Evolutionary conservation across 257 asterid genomes (phyloP).

Genomic region (Nemophila menziesii): DNA sequence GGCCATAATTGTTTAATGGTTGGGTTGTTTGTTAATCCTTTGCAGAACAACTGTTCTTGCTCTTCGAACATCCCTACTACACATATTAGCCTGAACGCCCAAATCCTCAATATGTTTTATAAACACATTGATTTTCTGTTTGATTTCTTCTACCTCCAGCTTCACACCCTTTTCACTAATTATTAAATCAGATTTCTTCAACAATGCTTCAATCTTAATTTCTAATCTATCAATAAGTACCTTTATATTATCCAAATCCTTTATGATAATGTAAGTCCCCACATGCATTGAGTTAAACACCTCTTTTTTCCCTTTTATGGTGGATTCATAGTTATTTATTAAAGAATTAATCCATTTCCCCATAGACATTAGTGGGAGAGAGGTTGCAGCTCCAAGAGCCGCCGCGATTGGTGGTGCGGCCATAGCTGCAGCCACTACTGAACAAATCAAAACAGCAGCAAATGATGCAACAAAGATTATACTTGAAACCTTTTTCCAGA

Average conservation of each 20-base stretch:
- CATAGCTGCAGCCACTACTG: conserved; percentile 69
- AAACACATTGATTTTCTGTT: conserved; percentile 30
- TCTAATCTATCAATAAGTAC: conserved; percentile 25
- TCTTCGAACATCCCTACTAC: conserved; percentile 62
- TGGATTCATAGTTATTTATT: conserved; percentile 35
- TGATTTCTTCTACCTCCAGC: conserved; percentile 29
- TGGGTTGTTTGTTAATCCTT: conserved; percentile 52
- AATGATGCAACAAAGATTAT: conserved; percentile 47
- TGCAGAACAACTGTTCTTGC: conserved; percentile 71
- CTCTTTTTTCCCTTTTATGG: conserved; percentile 40
- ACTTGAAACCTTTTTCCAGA: conserved; percentile 57
- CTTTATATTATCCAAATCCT: conserved; percentile 42
- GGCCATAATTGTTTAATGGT: conserved; percentile 32
- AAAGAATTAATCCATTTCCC: conserved; percentile 54
- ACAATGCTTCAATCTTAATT: conserved; percentile 26
- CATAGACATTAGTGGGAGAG: conserved; percentile 49
- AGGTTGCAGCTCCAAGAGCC: conserved; percentile 50
- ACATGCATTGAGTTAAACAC: conserved; percentile 29
- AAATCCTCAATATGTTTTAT: conserved; percentile 39
- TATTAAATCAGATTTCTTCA: conserved; percentile 23
- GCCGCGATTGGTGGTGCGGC: conserved; percentile 61
- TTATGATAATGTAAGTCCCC: conserved; percentile 35
- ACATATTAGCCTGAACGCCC: conserved; percentile 44
- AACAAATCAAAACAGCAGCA: conserved; percentile 51
- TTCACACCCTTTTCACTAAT: conserved; percentile 19